These are phyloP conservation scores for Ceratopteris richardii DNA, from an alignment of 75 land plant genomes.

Conservation along the genomic window DNA sequence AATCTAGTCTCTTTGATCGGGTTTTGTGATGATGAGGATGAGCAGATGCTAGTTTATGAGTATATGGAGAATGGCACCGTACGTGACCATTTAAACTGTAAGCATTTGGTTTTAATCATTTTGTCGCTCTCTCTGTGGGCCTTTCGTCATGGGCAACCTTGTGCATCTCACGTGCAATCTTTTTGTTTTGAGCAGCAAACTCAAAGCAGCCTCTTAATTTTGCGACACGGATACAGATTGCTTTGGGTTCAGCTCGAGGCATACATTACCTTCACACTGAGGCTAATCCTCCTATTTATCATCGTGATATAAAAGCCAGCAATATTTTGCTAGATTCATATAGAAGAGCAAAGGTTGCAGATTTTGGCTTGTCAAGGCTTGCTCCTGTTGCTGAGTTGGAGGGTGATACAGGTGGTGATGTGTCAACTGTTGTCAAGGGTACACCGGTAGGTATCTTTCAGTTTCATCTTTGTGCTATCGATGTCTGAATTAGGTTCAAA, in stretches of 20 bases:
- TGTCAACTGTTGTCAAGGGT: constrained; percentile 83
- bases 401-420: constrained; percentile 41
- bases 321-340: constrained; percentile 67
- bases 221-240: constrained; percentile 43
- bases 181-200: no score
- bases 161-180: no score
- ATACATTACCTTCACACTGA: constrained; percentile 72
- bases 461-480: no score
- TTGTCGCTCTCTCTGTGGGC: no score
- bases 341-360: constrained; percentile 63
- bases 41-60: no score
- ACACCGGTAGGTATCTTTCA: constrained; percentile 93
- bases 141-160: no score
- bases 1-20: no score
- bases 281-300: constrained; percentile 78
- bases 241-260: constrained; percentile 48
- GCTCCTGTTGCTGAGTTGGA: constrained; percentile 60
- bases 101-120: no score
- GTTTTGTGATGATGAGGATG: no score
- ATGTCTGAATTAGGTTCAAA: neutral
- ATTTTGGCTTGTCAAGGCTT: constrained; percentile 79
- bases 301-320: no score
- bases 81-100: constrained; percentile 53
- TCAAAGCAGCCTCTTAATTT: constrained; percentile 24
- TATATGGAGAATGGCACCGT: constrained; percentile 76